Evolutionary conservation across 169 alveolate genomes (phyloP).

Genomic region (Plasmodium reichenowi): DNA sequence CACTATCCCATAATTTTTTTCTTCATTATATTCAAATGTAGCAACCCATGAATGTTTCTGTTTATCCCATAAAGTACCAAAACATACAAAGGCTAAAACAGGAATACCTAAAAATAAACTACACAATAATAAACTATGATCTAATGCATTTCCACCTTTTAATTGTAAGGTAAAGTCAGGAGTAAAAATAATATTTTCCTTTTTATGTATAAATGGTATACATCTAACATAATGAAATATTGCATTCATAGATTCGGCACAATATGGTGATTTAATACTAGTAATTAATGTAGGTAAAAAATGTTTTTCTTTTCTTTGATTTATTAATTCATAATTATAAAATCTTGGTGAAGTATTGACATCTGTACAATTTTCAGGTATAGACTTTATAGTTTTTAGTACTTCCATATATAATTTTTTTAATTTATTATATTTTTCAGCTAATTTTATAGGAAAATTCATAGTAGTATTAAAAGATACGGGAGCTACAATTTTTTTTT

Average conservation of each 20-base stretch:
- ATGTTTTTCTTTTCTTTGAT: conserved; percentile 78
- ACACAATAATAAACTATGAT: conserved; percentile 85
- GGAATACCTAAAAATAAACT: conserved; percentile 82
- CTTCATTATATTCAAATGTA: conserved; percentile 77
- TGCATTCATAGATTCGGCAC: conserved; percentile 70
- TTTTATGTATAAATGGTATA: conserved; percentile 79
- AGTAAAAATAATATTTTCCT: conserved; percentile 77
- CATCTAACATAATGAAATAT: conserved; percentile 81
- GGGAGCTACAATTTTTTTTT: conserved; percentile 15
- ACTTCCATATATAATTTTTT: conserved; percentile 44
- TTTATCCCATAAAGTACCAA: conserved; percentile 84
- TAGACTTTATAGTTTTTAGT: conserved; percentile 42
- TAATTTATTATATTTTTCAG: conserved; percentile 62
- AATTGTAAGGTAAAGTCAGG: conserved; percentile 86
- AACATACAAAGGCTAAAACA: conserved; percentile 86
- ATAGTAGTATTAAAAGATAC: conserved; percentile 32
- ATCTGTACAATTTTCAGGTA: conserved; percentile 46
- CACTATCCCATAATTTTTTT: conserved; percentile 74
- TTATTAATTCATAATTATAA: conserved; percentile 72
- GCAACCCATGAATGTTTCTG: conserved; percentile 86
- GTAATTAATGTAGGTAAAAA: conserved; percentile 77
- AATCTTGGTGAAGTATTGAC: conserved; percentile 51
- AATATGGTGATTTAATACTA: conserved; percentile 77
- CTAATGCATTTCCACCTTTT: conserved; percentile 88
- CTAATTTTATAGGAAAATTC: conserved; percentile 48